A percentile compares a stretch with the other conserved stretches of the same genome.
These are phyloP conservation scores for Pseudofabraea citricarpa DNA, from an alignment of 2,329 filamentous ascomycete genomes.

Conservation along the genomic window DNA sequence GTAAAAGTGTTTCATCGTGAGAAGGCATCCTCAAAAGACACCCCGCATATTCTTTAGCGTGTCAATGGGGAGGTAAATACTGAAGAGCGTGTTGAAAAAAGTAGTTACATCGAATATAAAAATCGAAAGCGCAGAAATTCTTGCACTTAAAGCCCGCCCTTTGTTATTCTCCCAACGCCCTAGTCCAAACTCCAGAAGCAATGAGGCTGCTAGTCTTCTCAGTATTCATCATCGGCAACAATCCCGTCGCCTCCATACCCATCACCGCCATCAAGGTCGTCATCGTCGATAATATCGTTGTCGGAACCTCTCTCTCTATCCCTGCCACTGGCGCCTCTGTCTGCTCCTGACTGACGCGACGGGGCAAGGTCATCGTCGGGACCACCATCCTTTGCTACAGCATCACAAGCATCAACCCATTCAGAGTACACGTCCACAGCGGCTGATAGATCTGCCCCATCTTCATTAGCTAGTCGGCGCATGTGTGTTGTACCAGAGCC, in stretches of 20 bases:
- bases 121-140: no score
- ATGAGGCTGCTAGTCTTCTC: not conserved
- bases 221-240: conserved; percentile 52
- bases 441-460: conserved; percentile 69
- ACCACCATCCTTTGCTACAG: conserved; percentile 58
- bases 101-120: no score
- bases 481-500: not conserved
- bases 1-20: no score
- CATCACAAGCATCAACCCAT: conserved; percentile 93
- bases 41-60: no score
- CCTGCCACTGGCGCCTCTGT: conserved; percentile 18
- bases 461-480: not conserved
- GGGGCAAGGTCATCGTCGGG: conserved; percentile 23
- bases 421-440: conserved; percentile 95
- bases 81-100: no score
- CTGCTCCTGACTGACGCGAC: conserved; percentile 13
- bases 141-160: not conserved
- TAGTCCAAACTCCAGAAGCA: conserved; percentile 4
- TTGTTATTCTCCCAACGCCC: conserved; percentile 9
- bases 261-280: conserved; percentile 46
- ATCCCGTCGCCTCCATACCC: conserved; percentile 50
- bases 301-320: conserved; percentile 25
- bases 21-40: no score
- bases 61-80: no score
- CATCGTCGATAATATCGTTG: conserved; percentile 30